Evolutionary conservation across 108 stramenopile genomes (phyloP), one percentile per base, ranked within the genome.

Genomic region (Nitzschia sp.): DNA sequence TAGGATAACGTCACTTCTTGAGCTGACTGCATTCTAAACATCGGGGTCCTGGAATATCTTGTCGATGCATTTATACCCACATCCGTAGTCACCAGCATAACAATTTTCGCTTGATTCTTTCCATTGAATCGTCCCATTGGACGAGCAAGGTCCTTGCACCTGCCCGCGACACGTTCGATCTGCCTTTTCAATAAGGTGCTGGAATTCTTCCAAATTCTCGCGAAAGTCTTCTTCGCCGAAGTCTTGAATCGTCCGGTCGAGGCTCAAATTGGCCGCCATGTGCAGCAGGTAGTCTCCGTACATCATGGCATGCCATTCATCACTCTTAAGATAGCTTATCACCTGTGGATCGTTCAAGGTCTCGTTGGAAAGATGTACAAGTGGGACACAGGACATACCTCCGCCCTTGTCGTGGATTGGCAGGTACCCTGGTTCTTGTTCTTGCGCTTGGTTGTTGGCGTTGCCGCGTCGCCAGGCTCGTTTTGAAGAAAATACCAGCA

Each of bases 231-330:
- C 24, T 28, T n/a, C 18, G 6, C 59, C 59, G 8, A 59, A 11
- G 24, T 19, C 59, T 33, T 59, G 31, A 34, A 59, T 59, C 32
- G 59, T 59, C 31, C 8, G 9, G 30, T 59, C 59, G 24, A 59
- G 32, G 26, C 59, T 59, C n/a, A 4, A 13, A 8, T 5, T 19
- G 8, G 59, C 59, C 25, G 26, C 59, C n/a, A 9, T 9, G 30
- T 59, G 59, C 25, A 59, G 30, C 5, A 59, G 5, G 59, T 59
- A 59, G 59, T 59, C 59, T 5, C 59, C 59, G 59, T 59, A 59
- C 6, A 31, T 59, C 59, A 59, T 59, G 29, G 59, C 59, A 8
- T 26, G 59, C 59, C 59, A 31, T 5, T n/a, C 6, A 28, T 31
- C 30, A 28, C 25, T 34, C 11, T 30, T 6, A 59, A 31, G 59